These are phyloP conservation scores for Mimosa pudica DNA, from an alignment of 306 rosid species.

Conservation along the genomic window DNA sequence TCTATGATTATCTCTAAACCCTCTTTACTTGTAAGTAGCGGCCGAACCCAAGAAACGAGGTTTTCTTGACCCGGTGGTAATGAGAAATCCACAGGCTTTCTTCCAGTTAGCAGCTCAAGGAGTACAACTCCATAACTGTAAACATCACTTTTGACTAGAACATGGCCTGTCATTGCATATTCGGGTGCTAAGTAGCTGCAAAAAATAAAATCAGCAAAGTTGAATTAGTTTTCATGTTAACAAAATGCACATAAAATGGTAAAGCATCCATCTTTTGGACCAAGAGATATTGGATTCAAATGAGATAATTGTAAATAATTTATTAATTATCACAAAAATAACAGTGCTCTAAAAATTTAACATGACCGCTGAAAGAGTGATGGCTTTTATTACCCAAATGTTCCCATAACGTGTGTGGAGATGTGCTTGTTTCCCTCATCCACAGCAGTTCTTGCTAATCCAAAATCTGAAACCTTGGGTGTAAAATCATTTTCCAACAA, in stretches of 20 bases:
- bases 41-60: slow-evolving; percentile 88
- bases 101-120: slow-evolving; percentile 90
- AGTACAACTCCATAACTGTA: slow-evolving; percentile 98
- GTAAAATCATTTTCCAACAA: slow-evolving; percentile 82
- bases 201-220: slow-evolving; percentile 32
- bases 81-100: slow-evolving; percentile 90
- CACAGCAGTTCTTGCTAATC: slow-evolving; percentile 90
- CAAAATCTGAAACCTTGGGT: slow-evolving; percentile 96
- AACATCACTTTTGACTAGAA: slow-evolving; percentile 95
- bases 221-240: slow-evolving; percentile 19
- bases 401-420: slow-evolving; percentile 99
- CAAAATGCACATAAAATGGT: slow-evolving; percentile 24
- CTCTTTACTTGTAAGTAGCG: slow-evolving; percentile 78
- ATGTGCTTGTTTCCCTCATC: slow-evolving; percentile 90
- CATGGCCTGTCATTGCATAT: slow-evolving; percentile 98
- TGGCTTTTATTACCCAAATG: slow-evolving; percentile 70
- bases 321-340: slow-evolving; percentile 28
- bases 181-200: slow-evolving; percentile 96
- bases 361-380: not conserved
- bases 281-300: not conserved
- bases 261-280: not conserved
- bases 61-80: slow-evolving; percentile 97
- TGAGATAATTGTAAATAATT: slow-evolving; percentile 13
- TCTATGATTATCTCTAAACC: slow-evolving; percentile 73
- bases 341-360: slow-evolving; percentile 12